Evolutionary conservation across 1,139 yeast species (phyloP), one percentile per base, ranked within the genome.

Genomic region (Wickerhamomyces sp.): DNA sequence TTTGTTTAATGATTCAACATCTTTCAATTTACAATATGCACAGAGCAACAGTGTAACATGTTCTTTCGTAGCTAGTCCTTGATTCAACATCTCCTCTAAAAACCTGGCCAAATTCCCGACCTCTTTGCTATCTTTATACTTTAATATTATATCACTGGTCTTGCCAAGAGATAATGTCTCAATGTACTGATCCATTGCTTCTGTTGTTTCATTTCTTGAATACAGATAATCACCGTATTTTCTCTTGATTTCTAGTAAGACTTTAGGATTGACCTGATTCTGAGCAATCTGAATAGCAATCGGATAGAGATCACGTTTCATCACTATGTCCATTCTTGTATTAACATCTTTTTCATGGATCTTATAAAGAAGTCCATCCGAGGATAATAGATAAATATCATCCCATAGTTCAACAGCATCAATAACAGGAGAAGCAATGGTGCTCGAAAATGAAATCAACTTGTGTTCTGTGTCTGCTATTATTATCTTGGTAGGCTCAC

Each of bases 71-170:
- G 96, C 83, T 13, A 76, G 56, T 0, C 71, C 63, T 56, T 67
- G 66, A 10, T 72, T 72, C 45, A 86, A 74, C 50, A 91, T 69
- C 14, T 72, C 73, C 59, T 80, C 81, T 37, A 93, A 67, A 56
- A 86, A 91, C 43, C 69, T 71, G 0, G 93, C 77, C 53, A 93
- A 66, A 48, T 79, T 77, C 11, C 72, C 69, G 5, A 88, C 83
- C 52, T 86, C 86, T 14, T 88, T 84, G n/a, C 90, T 81, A 50
- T 90, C 95, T 53, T 87, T 88, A 63, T 84, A 90, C 56, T 84
- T 84, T 30, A 90, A 78, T 33, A 93, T 87, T 7, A 90, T 79
- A 52, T 81, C 85, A 65, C 91, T 85, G 6, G 90, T 81, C 52
- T 82, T 84, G 34, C 79, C 75, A 6, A 72, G 62, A 15, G 69